Base-by-base conservation (phyloP, 257 asterid species). In the Ophiorrhiza pumila region DNA sequence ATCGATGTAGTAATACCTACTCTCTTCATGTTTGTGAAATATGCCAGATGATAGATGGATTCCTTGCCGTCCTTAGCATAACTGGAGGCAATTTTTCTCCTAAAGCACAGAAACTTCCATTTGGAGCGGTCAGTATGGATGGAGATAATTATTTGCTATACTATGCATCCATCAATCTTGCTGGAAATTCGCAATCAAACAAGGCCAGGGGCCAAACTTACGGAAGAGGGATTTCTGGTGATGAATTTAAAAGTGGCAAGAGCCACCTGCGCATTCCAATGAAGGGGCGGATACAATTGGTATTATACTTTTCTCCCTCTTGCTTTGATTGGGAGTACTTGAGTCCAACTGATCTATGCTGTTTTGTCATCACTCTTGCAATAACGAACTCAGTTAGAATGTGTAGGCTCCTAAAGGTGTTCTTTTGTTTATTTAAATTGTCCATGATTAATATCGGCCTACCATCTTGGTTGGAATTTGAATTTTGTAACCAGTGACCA, bases 261-360 rank as follows among this genome's bases (percentile, higher is more conserved):
- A 74, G 72, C n/a, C 90, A 86, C 61, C 83, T 86, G 55, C 86
- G 89, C 42, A 82, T 91, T 71, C 97, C 97, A 61, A 72, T 89
- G 85, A 91, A 91, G 78, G 97, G 97, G 70, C 90, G 89, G 65
- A 80, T 91, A 78, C 96, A 89, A 74, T 78, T 91, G 97, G 97
- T 91, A 89, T 70, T 32, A 10, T 63, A 35, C 55, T 71, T 65
- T 65, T 25, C 71, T 64, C 69, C 43, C 39, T 65, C 56, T 49
- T 71, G 45, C 52, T 23, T 32, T 61, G 27, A 29, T 65, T 49
- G 14, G 71, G 45, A 53, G 60, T 46, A 17, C 46, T 18, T 47
- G 50, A 35, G 50, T 69, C 64, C 39, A 13, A 49, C 32, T 32
- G 15, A 47, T 34, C 49, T 65, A 46, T 49, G 50, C 29, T 49